Evolutionary conservation across 2,329 filamentous ascomycete species (phyloP), one percentile per base, ranked within the genome.

Genomic region (Alternaria gansuensis): DNA sequence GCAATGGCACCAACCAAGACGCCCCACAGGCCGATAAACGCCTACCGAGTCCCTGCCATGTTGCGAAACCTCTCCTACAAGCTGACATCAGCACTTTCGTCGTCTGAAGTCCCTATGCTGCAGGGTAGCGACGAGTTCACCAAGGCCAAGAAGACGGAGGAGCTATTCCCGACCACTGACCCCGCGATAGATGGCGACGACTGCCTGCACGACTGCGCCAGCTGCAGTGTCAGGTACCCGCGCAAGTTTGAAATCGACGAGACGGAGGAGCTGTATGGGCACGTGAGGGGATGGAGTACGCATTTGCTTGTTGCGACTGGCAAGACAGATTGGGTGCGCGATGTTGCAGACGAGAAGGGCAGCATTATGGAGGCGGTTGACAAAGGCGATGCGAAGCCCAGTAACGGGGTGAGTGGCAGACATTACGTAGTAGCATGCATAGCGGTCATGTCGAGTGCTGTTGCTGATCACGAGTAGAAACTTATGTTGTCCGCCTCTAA

Each of bases 221-320:
- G 83, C 64, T 98, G 95, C 82, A 86, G 88, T 13, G 83, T 94
- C 66, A 85, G 87, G 60, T 96, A 93, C 75, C 94, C 94, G 36
- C 87, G 88, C 72, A 87, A 85, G 65, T 89, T 87, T 74, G 81
- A 82, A 4, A 87, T 97, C 54, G 90, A 98, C 57, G 85, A 90
- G 75, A 81, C 84, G 6, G 92, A 97, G 74, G 82, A 88, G 69
- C 80, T 99, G 48, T 98, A 96, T 74, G 95, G 94, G 0, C 83
- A 90, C 59, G 86, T 97, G 63, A 91, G 92, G 72, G 92, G 88
- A 34, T 98, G 92, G 90, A 89, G 87, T 71, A 95, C 93, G 21
- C 95, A 99, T 79, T 75, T 97, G 62, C 82, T 99, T 31, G 92
- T 98, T 14, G 95, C 92, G 24, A 99, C 95, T n/a, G 92, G 93